These are phyloP conservation scores for Lipomyces orientalis DNA, from an alignment of 805 yeast species.

Conservation along the genomic window DNA sequence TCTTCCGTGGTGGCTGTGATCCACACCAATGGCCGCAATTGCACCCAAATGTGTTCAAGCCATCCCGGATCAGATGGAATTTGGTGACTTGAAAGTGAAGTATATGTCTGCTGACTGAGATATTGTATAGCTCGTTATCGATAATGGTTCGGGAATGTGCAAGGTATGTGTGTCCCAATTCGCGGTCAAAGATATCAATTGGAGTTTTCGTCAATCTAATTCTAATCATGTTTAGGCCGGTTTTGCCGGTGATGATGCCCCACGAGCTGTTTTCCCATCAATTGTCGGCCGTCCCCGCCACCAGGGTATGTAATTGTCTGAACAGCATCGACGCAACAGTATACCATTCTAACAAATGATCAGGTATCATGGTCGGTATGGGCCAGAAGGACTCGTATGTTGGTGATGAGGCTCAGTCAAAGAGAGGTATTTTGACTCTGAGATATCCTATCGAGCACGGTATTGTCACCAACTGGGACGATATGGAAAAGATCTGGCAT, in stretches of 20 bases:
- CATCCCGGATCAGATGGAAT: neutral
- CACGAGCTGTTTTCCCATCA: conserved; percentile 99
- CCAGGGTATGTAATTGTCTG: conserved; percentile 74
- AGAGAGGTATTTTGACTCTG: conserved; percentile 99
- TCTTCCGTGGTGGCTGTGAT: neutral
- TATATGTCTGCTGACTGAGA: conserved; percentile 43
- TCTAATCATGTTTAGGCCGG: conserved; percentile 69
- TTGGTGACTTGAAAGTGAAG: neutral
- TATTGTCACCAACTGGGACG: conserved; percentile 99
- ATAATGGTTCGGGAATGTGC: conserved; percentile 99
- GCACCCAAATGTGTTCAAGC: neutral
- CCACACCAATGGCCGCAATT: neutral
- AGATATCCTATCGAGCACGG: conserved; percentile 99
- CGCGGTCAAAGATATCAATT: neutral
- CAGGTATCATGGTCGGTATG: conserved; percentile 76
- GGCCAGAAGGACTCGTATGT: conserved; percentile 99
- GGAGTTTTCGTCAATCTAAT: neutral
- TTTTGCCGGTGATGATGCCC: conserved; percentile 99
- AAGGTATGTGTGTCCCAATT: conserved; percentile 54
- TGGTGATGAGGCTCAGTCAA: conserved; percentile 99
- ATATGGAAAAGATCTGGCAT: conserved; percentile 99
- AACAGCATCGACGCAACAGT: neutral
- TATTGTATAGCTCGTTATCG: conserved; percentile 79
- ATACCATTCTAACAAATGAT: neutral
- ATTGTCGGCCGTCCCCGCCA: conserved; percentile 99